phyloP scores from a whole-genome alignment of 2,329 filamentous ascomycete genomes.

The Aspergillus aculeatinus region DNA sequence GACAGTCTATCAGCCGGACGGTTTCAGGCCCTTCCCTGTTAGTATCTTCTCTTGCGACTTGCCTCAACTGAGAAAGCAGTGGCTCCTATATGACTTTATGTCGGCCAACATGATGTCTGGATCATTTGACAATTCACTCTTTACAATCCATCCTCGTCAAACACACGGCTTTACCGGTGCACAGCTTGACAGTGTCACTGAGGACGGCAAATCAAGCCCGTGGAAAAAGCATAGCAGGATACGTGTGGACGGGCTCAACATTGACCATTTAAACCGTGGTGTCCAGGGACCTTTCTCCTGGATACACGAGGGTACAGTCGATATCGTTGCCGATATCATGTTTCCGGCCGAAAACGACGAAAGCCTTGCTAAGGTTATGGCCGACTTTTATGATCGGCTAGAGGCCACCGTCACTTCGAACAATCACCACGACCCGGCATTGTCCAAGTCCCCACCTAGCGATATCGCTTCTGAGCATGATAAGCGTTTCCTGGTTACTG shows the following conservation, averaged over 20 bases:
- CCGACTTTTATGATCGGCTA: constrained; percentile 94
- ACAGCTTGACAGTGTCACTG: constrained; percentile 55
- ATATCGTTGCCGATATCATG: constrained; percentile 94
- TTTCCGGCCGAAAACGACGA: constrained; percentile 86
- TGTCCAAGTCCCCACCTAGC: constrained; percentile 22
- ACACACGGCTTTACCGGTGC: constrained; percentile 74
- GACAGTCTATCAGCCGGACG: constrained; percentile 84
- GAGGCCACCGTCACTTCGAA: constrained; percentile 87
- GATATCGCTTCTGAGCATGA: constrained; percentile 44
- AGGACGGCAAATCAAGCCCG: constrained; percentile 64
- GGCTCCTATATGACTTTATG: constrained; percentile 96
- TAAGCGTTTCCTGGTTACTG: constrained; percentile 84
- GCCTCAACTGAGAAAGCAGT: constrained; percentile 88
- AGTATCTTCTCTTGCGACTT: constrained; percentile 96
- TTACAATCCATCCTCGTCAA: constrained; percentile 94
- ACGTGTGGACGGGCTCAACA: constrained; percentile 87
- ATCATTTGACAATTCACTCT: constrained; percentile 90
- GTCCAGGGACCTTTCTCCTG: constrained; percentile 93
- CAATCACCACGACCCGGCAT: constrained; percentile 49
- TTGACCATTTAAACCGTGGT: constrained; percentile 92
- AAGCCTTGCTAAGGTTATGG: constrained; percentile 88
- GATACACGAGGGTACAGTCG: constrained; percentile 96
- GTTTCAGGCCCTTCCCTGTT: constrained; percentile 90
- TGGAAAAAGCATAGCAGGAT: constrained; percentile 97
- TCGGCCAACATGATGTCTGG: constrained; percentile 95